These are phyloP conservation scores for Pyronema omphalodes DNA, from an alignment of 495 filamentous ascomycete genomes.

Conservation along the genomic window DNA sequence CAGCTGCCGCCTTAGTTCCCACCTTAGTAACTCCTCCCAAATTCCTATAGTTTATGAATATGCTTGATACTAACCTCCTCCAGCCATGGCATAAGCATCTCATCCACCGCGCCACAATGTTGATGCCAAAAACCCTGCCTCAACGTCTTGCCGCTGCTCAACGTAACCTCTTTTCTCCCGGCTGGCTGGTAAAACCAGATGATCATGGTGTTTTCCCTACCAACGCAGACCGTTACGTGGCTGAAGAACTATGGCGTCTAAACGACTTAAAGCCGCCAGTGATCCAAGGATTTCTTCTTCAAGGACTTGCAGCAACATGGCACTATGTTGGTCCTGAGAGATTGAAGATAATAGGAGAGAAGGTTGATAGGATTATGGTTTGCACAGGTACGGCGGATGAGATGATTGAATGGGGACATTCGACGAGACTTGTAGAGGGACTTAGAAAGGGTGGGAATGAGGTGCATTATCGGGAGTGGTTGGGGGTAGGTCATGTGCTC, in stretches of 20 bases:
- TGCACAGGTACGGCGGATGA: constrained; percentile 54
- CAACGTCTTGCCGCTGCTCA: constrained; percentile 35
- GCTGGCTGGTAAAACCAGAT: constrained; percentile 45
- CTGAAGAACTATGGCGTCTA: constrained; percentile 41
- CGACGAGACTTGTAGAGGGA: constrained; percentile 31
- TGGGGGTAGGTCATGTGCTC: constrained; percentile 53
- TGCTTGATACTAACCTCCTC: constrained; percentile 22
- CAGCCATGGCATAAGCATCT: constrained; percentile 45
- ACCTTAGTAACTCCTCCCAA: constrained; percentile 27
- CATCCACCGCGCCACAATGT: constrained; percentile 44
- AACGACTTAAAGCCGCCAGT: constrained; percentile 14
- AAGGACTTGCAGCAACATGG: constrained; percentile 61
- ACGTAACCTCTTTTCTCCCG: constrained; percentile 38
- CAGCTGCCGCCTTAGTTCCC: constrained; percentile 51
- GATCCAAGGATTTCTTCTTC: constrained; percentile 46
- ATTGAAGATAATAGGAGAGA: constrained; percentile 41
- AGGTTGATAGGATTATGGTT: constrained; percentile 53
- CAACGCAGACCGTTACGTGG: constrained; percentile 62
- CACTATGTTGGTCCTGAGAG: constrained; percentile 52
- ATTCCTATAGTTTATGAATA: constrained; percentile 2
- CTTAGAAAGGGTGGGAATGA: constrained; percentile 27
- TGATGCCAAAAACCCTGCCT: constrained; percentile 50
- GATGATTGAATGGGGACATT: constrained; percentile 53
- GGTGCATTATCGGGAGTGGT: constrained; percentile 36
- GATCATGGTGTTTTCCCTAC: constrained; percentile 42